Base-by-base conservation (phyloP, 257 asterid species). In the Nicotiana benthamiana region DNA sequence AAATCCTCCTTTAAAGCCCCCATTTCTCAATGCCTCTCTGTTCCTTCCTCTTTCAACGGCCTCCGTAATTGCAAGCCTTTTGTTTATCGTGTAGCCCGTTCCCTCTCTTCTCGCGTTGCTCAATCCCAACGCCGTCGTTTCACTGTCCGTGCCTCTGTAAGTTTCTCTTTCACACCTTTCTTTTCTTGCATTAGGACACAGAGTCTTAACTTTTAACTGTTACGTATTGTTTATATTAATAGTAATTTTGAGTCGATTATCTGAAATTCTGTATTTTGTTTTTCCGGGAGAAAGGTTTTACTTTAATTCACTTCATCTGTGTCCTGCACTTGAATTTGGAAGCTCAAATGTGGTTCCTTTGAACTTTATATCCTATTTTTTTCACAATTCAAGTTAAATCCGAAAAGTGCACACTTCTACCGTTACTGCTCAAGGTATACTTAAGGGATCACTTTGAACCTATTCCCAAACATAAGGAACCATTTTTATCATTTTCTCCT, bases 111-210 rank as follows among this genome's bases (percentile, higher is more conserved):
- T 79, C 85, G 79, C 32, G 32, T 85, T 40, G 80, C 89, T 51
- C 76, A 83, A 36, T 62, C 94, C 20, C 51, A 82, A 61, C 81
- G 86, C 6, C 89, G 87, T 59, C 77, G 86, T 18, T 82, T 83
- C 24, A 72, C 72, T 27, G 92, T 89, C 80, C 94, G 93, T 18
- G 97, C 97, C 18, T 79, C 82, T 57, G 98, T 94, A 80, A 92
- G 94, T 81, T 79, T 16, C 43, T 53, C 17, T 53, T 13, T 3
- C 2, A 40, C 46, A 8, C 11, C 46, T 74, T 65, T 20, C 24
- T 7, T 6, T 16, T 62, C 52, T 24, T 43, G 67, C 32, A 67
- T 9, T n/a, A 5, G 1, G 4, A 4, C 34, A 30, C 34, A 9
- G 40, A 15, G 8, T 57, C 56, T 0, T 77, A 22, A 2, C 30